Evolutionary conservation across 495 filamentous ascomycete species (phyloP).

Genomic region (Staphylotrichum tortipilum): DNA sequence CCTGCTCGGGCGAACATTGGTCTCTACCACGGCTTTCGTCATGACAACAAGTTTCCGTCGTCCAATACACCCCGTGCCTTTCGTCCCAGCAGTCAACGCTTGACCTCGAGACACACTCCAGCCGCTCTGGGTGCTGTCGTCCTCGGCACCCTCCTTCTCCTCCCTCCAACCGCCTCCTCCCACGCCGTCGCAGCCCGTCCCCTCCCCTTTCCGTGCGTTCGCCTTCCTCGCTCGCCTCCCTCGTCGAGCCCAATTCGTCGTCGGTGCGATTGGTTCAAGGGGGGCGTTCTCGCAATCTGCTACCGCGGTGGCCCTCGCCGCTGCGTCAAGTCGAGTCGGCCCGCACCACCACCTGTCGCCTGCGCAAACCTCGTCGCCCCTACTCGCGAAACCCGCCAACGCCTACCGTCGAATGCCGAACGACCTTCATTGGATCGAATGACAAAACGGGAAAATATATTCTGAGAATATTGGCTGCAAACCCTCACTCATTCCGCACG

Average conservation of each 20-base stretch:
- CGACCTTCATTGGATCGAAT: background rate
- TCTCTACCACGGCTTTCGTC: conserved; percentile 6
- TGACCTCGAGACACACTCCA: conserved; percentile 11
- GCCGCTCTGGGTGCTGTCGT: conserved; percentile 5
- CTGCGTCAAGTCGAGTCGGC: background rate
- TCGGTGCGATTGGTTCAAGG: background rate
- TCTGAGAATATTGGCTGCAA: background rate
- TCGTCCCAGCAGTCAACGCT: conserved; percentile 11
- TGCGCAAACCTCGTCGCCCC: background rate
- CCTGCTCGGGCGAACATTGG: conserved; percentile 5
- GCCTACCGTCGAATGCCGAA: background rate
- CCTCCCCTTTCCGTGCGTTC: no score
- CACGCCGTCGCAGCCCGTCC: background rate
- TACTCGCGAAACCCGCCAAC: background rate
- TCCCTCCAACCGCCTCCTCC: background rate
- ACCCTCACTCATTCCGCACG: background rate
- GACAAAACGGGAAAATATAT: background rate
- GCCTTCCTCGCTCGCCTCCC: background rate
- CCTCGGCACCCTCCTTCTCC: conserved; percentile 1
- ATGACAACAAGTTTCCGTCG: conserved; percentile 15
- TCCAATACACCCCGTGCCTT: conserved; percentile 11
- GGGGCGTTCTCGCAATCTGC: background rate
- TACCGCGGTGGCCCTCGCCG: background rate
- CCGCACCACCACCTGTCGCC: background rate
- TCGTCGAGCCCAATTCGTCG: background rate